Base-by-base conservation (phyloP, 2,329 filamentous ascomycete genomes). In the Sporothrix inflata region DNA sequence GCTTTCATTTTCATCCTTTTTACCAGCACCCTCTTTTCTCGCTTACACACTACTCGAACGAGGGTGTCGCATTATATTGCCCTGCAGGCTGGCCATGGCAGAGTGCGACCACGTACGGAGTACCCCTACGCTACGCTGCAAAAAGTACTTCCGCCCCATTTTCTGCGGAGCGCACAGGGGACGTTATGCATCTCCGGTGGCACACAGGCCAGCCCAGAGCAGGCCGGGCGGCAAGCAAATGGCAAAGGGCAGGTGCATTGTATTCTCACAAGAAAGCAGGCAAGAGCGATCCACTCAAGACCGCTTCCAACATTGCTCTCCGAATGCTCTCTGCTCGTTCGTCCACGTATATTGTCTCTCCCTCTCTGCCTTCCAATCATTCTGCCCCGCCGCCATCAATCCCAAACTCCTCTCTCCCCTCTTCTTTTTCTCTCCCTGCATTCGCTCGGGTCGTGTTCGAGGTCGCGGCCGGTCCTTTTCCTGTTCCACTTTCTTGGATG, bases 371-470 rank as follows among this genome's bases (percentile, higher is more conserved):
- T 53, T 27, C 73, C 71, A 74, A 74, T 73, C 70, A 73, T 40
- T 42, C 40, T 42, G 61, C 71, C 70, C 72, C 69, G 60, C 71
- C 55, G 45, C 57, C 72, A 69, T 74, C 71, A 72, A 73, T 73
- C 67, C 69, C 71, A 74, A 73, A 75, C 72, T 42, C 34, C 38
- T 42, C 55, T 40, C 42, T 42, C 53, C 34, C 34, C 55, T 68
- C 21, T 55, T 55, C 7, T n/a, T 42, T 42, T 38, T 21, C 38
- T 71, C 74, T 72, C 71, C 72, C 72, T 74, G 73, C 70, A 63
- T 74, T 70, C 61, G 70, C 53, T 66, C n/a, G 70, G 60, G 38
- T 60, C 61, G 19, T 47, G 69, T 63, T 73, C 69, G 51, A 71
- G 72, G 72, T 51, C 69, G 61, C 71, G 67, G 27, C 69, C 65